Conservation (phyloP, 352 stramenopile species). For the Phytophthora niederhauseri region DNA sequence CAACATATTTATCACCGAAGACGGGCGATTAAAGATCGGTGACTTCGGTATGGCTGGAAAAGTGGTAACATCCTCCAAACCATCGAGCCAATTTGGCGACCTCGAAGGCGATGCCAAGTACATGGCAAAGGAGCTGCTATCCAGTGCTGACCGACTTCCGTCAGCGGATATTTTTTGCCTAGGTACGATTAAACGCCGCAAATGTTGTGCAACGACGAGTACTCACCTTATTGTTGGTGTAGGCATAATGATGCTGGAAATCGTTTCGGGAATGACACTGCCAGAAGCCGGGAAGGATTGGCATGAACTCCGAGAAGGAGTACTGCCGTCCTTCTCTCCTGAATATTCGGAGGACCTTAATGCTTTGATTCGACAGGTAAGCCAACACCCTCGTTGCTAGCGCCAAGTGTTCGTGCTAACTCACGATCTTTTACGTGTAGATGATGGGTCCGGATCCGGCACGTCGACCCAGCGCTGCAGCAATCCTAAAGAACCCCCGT, state of each 20-base stretch:
- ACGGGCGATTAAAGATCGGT: slow-evolving; percentile 81
- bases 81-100: slow-evolving; percentile 48
- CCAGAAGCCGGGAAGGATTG: slow-evolving; percentile 63
- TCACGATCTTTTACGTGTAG: slow-evolving; percentile 22
- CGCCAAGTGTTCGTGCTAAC: neutral
- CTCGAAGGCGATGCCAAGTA: slow-evolving; percentile 95
- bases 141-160: slow-evolving; percentile 56
- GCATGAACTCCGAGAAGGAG: slow-evolving; percentile 66
- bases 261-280: slow-evolving; percentile 46
- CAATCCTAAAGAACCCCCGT: slow-evolving; percentile 40
- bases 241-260: slow-evolving; percentile 77
- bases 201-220: neutral
- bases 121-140: slow-evolving; percentile 92
- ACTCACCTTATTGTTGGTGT: slow-evolving; percentile 1
- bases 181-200: slow-evolving; percentile 42
- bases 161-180: slow-evolving; percentile 97
- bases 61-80: slow-evolving; percentile 30
- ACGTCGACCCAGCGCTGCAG: slow-evolving; percentile 45
- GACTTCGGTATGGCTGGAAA: slow-evolving; percentile 94
- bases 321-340: slow-evolving; percentile 46
- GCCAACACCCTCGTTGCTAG: neutral
- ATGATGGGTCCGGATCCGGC: slow-evolving; percentile 67
- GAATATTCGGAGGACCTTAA: slow-evolving; percentile 57
- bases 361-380: slow-evolving; percentile 53
- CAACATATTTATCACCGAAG: slow-evolving; percentile 93